Evolutionary conservation across 331 rosid species (phyloP), one percentile per base, ranked within the genome.

Genomic region (Acacia pycnantha): DNA sequence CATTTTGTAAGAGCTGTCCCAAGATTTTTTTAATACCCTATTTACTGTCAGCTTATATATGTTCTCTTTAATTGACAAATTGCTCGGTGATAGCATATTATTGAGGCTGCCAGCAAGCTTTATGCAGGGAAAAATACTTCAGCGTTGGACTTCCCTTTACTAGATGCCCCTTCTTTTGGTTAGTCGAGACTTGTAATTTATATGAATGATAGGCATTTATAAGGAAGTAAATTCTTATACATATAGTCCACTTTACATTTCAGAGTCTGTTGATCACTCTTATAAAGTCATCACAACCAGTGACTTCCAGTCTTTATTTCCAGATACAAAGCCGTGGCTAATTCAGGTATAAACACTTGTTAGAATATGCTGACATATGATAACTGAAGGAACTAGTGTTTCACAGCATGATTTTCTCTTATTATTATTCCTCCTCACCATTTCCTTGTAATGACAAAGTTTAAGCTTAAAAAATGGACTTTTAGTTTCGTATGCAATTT

Each of bases 241-340:
- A 74, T 58, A 48, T 79, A 81, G 31, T 11, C 2, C 62, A 80
- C 54, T 82, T 48, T 47, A 78, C 77, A 31, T 74, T 78, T 78
- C 82, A 93, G 99, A 84, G 76, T 74, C 84, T 46, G 77, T 86
- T 78, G 94, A 93, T 86, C 85, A 82, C 83, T 50, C 74, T 79
- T 82, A 77, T 73, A 84, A 88, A 66, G 84, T 81, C 82, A 86
- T 92, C 35, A 86, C 92, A 19, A 31, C 91, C 43, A 77, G 79
- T 59, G 92, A 92, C 68, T 88, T 92, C 82, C 83, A 78, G 82
- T 81, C 94, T 78, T 79, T 92, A 75, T 82, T 93, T 82, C 90
- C 89, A 85, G 90, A 83, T 82, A 44, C 85, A 26, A 85, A 80
- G 83, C 90, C 97, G 59, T 84, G 88, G 86, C 73, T 95, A 77